Base-by-base conservation (phyloP, 2,329 filamentous ascomycete species). In the Penicillium olsonii region DNA sequence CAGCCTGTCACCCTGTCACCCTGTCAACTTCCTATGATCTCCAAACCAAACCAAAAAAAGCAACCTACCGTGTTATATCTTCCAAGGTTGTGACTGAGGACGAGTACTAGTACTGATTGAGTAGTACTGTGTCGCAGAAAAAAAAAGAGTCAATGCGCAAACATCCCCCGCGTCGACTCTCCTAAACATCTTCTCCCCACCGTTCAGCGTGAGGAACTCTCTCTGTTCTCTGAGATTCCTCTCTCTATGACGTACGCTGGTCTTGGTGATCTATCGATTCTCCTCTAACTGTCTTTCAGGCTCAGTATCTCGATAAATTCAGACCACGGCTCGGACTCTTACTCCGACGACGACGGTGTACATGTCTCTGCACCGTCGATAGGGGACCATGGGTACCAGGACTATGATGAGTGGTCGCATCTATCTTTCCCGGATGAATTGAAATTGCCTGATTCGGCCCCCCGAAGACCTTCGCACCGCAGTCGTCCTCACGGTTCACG, bases 361-460 rank as follows among this genome's bases (percentile, higher is more conserved):
- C 68, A 74, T 50, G 68, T 75, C 33, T 74, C 72, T n/a, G 67
- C 68, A 10, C 66, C 67, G 26, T 74, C 73, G 17, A 64, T 64
- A 37, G 71, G 68, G 47, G 74, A 72, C 55, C 70, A 74, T 65
- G 71, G 66, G 39, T 70, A 69, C 50, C 63, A 65, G 29, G 69
- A 71, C 34, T 69, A 70, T 54, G 68, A 70, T 54, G 67, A 68
- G 48, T 74, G 72, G 71, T 65, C 64, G 29, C 64, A 69, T 55
- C 55, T 75, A 43, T 50, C 67, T 45, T 76, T 74, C 52, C 73
- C 73, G 14, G 69, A 73, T 59, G 75, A 78, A 63, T 53, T 77
- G 58, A 75, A 75, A 59, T 71, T 73, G 44, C 75, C 73, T 50
- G 75, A 77, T 65, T 75, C 74, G 41, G 72, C 73, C 37, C 75